These are phyloP conservation scores for Mycena indigotica DNA, from an alignment of 768 basidiomycete genomes.

Conservation along the genomic window DNA sequence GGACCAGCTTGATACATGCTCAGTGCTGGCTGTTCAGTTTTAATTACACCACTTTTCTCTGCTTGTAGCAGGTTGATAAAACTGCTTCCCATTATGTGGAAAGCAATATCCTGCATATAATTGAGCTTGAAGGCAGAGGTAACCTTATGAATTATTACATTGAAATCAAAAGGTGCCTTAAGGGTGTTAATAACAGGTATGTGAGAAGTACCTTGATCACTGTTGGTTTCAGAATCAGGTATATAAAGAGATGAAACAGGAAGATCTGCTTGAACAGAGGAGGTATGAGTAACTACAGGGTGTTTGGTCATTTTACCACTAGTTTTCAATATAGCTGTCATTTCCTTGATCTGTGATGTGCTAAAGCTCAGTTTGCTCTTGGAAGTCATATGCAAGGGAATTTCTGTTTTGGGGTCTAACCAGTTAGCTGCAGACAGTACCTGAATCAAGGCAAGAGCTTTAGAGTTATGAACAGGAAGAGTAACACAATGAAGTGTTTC, in stretches of 20 bases:
- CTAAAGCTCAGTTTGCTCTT: background rate
- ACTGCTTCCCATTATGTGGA: background rate
- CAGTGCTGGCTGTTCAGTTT: constrained; percentile 14
- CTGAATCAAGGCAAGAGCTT: too few species aligned
- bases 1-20: constrained; percentile 24
- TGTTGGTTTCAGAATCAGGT: too few species aligned
- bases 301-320: background rate
- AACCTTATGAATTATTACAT: background rate
- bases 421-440: background rate
- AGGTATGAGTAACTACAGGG: background rate
- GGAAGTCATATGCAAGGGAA: background rate
- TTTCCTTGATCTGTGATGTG: background rate
- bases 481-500: too few species aligned
- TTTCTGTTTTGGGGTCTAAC: background rate
- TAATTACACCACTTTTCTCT: constrained; percentile 1
- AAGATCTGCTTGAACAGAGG: background rate
- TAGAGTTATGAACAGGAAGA: too few species aligned
- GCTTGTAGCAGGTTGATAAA: background rate
- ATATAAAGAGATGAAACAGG: too few species aligned
- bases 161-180: background rate
- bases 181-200: background rate
- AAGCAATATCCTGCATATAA: background rate
- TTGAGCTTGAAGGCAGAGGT: background rate
- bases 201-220: too few species aligned
- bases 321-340: background rate